A percentile compares a stretch with the other conserved stretches of the same genome.
Conservation (phyloP, 2,329 filamentous ascomycete species). For the Xylaria hypoxylon region DNA sequence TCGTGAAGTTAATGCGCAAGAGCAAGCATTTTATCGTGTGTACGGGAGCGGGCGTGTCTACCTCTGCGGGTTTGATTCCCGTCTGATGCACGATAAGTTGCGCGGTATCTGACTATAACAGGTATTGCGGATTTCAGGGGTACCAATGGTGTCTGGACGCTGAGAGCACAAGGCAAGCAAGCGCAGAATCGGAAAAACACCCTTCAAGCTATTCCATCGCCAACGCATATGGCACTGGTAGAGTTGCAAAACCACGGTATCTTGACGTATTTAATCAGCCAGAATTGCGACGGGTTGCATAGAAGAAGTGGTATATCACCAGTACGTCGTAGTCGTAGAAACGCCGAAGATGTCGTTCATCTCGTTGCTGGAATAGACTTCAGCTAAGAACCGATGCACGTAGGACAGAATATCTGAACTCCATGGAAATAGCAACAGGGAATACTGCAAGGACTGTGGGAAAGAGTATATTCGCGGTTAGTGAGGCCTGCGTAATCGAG, state of each 20-base stretch:
- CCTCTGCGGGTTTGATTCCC: constrained; percentile 54
- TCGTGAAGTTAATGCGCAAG: constrained; percentile 54
- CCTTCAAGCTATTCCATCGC: constrained; percentile 58
- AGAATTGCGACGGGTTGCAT: constrained; percentile 61
- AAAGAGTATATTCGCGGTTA: constrained; percentile 60
- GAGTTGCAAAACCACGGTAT: constrained; percentile 56
- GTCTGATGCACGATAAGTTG: neutral
- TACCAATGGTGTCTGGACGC: constrained; percentile 59
- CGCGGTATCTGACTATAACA: constrained; percentile 36
- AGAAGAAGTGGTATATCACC: constrained; percentile 60
- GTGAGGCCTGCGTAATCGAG: constrained; percentile 4
- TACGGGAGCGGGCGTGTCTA: constrained; percentile 61
- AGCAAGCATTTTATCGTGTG: constrained; percentile 61
- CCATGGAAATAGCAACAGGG: constrained; percentile 61
- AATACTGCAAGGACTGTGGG: constrained; percentile 57
- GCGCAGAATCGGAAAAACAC: constrained; percentile 51
- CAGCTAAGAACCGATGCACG: neutral
- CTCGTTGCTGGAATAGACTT: neutral
- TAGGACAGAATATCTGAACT: constrained; percentile 60
- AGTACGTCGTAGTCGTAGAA: constrained; percentile 45
- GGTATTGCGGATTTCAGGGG: constrained; percentile 63
- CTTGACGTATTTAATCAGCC: constrained; percentile 58
- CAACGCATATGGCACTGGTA: constrained; percentile 61
- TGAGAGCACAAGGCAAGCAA: constrained; percentile 56
- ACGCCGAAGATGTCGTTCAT: neutral